Base-by-base conservation (phyloP, 2,329 filamentous ascomycete genomes). In the Elsinoe ampelina region DNA sequence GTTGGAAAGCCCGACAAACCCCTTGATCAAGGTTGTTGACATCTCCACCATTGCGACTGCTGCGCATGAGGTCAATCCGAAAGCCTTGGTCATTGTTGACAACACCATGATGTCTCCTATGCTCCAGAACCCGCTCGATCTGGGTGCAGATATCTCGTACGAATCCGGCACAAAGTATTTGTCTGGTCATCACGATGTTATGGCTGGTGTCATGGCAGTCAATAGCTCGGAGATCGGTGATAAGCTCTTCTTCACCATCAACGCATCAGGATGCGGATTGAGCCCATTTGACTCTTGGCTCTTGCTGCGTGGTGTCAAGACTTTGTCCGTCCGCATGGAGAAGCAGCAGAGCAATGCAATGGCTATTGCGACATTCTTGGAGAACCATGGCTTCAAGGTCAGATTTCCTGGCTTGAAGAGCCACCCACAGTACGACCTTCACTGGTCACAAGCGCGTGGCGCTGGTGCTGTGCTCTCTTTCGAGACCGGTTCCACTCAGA, bases 91-190 rank as follows among this genome's bases (percentile, higher is more conserved):
- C 13, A 84, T 91, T 1, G 93, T 97, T 22, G 93, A 98, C 73
- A 98, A 98, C 76, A 98, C 93, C 58, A 98, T 98, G 93, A 84
- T 98, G 63, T 96, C 91, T 1, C 93, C 93, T 10, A 85, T 96
- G 77, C 83, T 98, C 6, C 85, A 85, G 67, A 97, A 95, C 73
- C 93, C 93, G 5, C 82, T 98, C 15, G 92, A 97, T 60, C 80
- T 97, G 26, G 93, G 95, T 58, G 91, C 92, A 13, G 93, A 98
- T 66, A 87, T 98, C 63, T 89, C 95, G 57, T 98, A 98, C 73
- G 93, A 98, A 75, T 95, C 88, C 22, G 93, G 93, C 57, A 98
- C 93, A 20, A 98, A 98, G 72, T 98, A 98, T 67, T 80, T 98
- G 5, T 97, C 91, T 1, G 93, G 93, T 32, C 93, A 98, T 71